Conservation (phyloP, 495 filamentous ascomycete species). For the Xylaria venustula region DNA sequence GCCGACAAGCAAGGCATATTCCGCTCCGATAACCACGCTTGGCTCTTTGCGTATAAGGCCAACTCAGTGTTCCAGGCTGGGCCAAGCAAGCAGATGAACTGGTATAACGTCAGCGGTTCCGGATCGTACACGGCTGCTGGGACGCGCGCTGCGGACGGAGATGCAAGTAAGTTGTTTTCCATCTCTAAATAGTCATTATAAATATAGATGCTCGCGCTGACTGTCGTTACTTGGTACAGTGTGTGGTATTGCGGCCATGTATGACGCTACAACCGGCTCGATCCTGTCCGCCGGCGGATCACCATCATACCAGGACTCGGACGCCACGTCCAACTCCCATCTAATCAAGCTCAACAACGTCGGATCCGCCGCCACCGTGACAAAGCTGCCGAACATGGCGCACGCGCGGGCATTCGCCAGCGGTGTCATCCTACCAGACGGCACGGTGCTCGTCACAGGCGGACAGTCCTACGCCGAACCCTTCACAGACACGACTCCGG, state of each 20-base stretch:
- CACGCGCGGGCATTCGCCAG: constrained; percentile 52
- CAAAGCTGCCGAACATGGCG: constrained; percentile 41
- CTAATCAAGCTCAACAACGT: constrained; percentile 47
- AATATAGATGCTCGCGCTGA: too few species aligned
- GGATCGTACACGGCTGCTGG: constrained; percentile 43
- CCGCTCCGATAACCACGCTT: constrained; percentile 56
- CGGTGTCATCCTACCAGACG: constrained; percentile 55
- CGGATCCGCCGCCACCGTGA: constrained; percentile 23
- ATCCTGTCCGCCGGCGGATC: constrained; percentile 55
- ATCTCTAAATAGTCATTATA: too few species aligned
- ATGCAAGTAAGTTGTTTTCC: constrained; percentile 44
- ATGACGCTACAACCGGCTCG: constrained; percentile 52
- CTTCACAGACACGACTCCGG: constrained; percentile 50
- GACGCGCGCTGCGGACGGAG: constrained; percentile 36
- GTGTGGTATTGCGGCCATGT: constrained; percentile 10
- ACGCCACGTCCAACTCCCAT: constrained; percentile 43
- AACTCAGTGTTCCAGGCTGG: constrained; percentile 58
- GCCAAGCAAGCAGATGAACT: constrained; percentile 56
- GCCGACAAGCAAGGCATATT: constrained; percentile 45
- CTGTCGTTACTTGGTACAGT: too few species aligned
- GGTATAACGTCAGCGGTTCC: constrained; percentile 46
- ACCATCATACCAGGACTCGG: constrained; percentile 40
- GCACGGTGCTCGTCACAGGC: constrained; percentile 55
- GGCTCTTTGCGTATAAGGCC: constrained; percentile 62
- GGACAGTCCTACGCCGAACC: constrained; percentile 46